Evolutionary conservation across 2,329 filamentous ascomycete species (phyloP).

Genomic region (Fusarium sp.): DNA sequence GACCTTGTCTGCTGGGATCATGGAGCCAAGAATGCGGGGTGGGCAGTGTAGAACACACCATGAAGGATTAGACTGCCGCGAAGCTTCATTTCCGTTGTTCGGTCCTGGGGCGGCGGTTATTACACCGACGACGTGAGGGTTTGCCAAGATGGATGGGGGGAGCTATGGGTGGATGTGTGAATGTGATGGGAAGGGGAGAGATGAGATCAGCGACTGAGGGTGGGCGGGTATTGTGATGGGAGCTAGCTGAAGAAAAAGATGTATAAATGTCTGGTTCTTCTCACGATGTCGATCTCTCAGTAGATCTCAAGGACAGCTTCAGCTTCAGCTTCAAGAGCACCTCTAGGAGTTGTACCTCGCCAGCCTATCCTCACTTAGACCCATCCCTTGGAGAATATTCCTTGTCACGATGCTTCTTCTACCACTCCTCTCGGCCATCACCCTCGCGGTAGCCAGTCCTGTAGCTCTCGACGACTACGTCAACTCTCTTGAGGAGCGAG

Average conservation of each 20-base stretch:
- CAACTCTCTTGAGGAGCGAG: constrained; percentile 45
- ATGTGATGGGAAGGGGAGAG: constrained; percentile 1
- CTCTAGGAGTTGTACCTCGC: constrained; percentile 5
- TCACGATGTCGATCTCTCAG: constrained; percentile 11
- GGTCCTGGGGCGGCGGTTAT: constrained; percentile 18
- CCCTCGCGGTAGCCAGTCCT: constrained; percentile 42
- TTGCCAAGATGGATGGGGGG: constrained; percentile 16
- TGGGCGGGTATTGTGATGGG: constrained; percentile 23
- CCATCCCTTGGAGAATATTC: neutral
- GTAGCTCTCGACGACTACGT: constrained; percentile 41
- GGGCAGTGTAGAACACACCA: constrained; percentile 1
- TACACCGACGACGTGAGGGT: neutral
- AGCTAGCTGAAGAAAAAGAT: neutral
- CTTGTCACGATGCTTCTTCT: constrained; percentile 37
- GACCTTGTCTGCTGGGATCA: constrained; percentile 10
- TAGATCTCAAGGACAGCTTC: constrained; percentile 19
- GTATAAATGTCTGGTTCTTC: constrained; percentile 21
- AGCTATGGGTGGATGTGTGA: neutral
- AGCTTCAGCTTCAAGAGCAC: neutral
- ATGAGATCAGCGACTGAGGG: neutral
- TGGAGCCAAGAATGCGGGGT: constrained; percentile 30
- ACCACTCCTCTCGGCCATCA: constrained; percentile 40
- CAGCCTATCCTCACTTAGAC: neutral
- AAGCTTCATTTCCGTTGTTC: constrained; percentile 11
- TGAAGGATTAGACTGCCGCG: neutral